Evolutionary conservation across 371 early-diverging fungal species (phyloP).

Genomic region (Mucor racemosus): DNA sequence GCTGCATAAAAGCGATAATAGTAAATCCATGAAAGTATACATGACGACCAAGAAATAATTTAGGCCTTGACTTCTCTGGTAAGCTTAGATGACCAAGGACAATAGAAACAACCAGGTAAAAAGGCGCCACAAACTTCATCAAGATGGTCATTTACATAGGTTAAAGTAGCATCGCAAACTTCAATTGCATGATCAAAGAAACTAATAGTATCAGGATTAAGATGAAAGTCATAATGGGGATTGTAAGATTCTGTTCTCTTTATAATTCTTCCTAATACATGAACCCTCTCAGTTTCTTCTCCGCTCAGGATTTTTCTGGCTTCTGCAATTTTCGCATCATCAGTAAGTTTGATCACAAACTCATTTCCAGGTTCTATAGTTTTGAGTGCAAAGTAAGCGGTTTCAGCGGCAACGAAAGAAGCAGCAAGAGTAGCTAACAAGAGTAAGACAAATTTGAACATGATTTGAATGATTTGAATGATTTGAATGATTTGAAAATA

Average conservation of each 20-base stretch:
- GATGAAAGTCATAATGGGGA: neutral
- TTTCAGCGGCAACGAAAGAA: conserved; percentile 5
- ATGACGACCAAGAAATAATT: too few relatives aligned
- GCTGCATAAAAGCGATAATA: too few relatives aligned
- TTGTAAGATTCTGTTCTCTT: neutral
- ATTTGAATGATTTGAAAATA: too few relatives aligned
- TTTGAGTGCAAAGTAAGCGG: neutral
- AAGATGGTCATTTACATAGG: neutral
- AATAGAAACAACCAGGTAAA: conserved; percentile 7
- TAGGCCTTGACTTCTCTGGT: neutral
- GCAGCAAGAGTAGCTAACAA: neutral
- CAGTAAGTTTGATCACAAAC: neutral
- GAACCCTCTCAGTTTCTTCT: neutral
- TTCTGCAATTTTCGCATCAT: neutral
- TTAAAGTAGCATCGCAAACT: neutral
- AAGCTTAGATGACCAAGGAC: conserved; percentile 1
- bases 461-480: neutral
- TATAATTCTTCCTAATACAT: conserved; percentile 1
- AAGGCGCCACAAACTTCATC: conserved; percentile 13
- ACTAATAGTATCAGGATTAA: neutral
- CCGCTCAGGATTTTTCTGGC: conserved; percentile 5
- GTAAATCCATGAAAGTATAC: too few relatives aligned
- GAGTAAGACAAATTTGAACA: neutral
- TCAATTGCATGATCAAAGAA: conserved; percentile 6
- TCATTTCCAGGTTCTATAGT: neutral